These are phyloP conservation scores for Camellia lanceoleosa DNA, from an alignment of 148 eudicot genomes.

Conservation along the genomic window DNA sequence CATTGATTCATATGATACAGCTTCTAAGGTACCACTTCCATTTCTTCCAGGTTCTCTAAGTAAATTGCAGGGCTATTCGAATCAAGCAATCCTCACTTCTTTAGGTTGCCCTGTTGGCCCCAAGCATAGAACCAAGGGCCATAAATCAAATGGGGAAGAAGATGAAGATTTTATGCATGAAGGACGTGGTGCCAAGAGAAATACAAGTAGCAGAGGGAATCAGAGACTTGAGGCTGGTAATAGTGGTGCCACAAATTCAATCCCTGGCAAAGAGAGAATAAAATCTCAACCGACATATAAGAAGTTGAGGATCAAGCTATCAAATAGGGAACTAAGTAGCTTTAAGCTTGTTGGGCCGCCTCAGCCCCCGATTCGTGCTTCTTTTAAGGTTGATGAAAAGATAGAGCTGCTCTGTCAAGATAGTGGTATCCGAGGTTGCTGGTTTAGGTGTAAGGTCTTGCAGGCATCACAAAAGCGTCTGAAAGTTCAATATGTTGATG, in stretches of 20 bases:
- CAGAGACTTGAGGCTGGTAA: constrained; percentile 16
- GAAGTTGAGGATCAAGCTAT: constrained; percentile 31
- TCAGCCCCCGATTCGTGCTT: constrained; percentile 9
- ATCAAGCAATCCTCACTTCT: constrained; percentile 24
- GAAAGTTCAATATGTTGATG: constrained; percentile 37
- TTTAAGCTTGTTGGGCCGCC: constrained; percentile 15
- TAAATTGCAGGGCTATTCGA: constrained; percentile 22
- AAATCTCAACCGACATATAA: constrained; percentile 19
- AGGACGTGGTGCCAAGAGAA: constrained; percentile 17
- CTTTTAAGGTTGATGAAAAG: constrained; percentile 22
- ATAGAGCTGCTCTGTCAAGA: constrained; percentile 47
- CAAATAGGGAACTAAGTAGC: constrained; percentile 16
- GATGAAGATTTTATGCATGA: constrained; percentile 12
- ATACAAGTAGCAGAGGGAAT: constrained; percentile 7
- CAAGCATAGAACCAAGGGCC: constrained; percentile 1
- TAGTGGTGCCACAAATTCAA: constrained; percentile 3
- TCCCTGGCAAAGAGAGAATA: constrained; percentile 10
- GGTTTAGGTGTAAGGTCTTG: constrained; percentile 43
- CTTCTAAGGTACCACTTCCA: background rate
- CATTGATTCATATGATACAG: background rate
- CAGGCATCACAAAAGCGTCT: constrained; percentile 21
- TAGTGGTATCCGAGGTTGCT: constrained; percentile 48
- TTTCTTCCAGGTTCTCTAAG: constrained; percentile 2
- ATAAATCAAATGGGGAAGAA: constrained; percentile 13
- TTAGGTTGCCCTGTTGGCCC: constrained; percentile 25